Evolutionary conservation across 176 grass and related monocot species (phyloP), one percentile per base, ranked within the genome.

Genomic region (Metroxylon sagu): DNA sequence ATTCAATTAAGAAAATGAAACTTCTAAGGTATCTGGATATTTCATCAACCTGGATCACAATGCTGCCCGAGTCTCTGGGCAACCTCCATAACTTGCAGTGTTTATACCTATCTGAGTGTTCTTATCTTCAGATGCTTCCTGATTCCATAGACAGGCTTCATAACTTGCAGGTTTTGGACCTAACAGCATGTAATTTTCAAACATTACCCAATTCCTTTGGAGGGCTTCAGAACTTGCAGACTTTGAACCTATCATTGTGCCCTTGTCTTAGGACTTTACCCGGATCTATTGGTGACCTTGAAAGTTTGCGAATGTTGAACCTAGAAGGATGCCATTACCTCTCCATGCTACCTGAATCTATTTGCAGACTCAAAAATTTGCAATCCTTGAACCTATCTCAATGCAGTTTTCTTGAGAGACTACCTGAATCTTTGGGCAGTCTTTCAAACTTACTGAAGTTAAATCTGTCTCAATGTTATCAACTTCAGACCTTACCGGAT

Each of bases 1-100:
- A 76, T 5, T 83, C 62, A 2, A 65, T 85, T 49, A 14, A 57
- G 1, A 57, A 72, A 67, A 57, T 90, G 19, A 86, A 82, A 70
- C 65, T 80, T 53, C 57, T 80, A 26, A 79, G 79, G 76, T 90
- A 73, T 62, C 63, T 86, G 43, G 82, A 90, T 66, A 19, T 86
- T 8, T 82, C 79, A 31, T 74, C 72, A 57, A 76, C 79, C 48
- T 60, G 5, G 50, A 50, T 90, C 8, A 49, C 17, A 64, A 80
- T 49, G 26, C 51, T 86, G 30, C 79, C 87, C 3, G 35, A 83
- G 61, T 83, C 76, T 18, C 64, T 91, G 16, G 49, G 50, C 50
- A 48, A 18, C 35, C 73, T 91, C 61, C 69, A 78, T 18, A 86
- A 86, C 52, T 61, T 91, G 30, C 76, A 86, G 10, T 75, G 72